Percentiles rank a stretch among this genome's conserved stretches.
Conservation (phyloP, 768 basidiomycete species). For the Lanmaoa pseudosensibilis region DNA sequence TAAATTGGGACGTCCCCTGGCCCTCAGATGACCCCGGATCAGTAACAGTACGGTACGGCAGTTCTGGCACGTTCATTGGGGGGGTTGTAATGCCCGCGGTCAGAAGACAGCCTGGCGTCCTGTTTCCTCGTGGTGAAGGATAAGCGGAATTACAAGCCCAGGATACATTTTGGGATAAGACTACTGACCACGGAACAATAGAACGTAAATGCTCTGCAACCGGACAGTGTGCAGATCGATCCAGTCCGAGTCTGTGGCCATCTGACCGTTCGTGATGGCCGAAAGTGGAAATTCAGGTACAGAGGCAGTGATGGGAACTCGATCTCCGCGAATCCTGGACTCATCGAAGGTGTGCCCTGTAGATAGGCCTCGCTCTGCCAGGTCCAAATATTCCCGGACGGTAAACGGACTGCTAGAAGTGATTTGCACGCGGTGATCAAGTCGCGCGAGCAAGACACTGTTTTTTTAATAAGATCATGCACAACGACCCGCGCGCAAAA, state of each 20-base stretch:
- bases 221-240: not conserved
- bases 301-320: not conserved
- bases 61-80: not conserved
- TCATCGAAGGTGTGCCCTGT: no score
- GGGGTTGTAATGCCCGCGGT: constrained; percentile 1
- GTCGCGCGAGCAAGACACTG: not conserved
- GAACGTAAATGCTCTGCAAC: constrained; percentile 1
- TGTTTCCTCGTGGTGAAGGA: constrained; percentile 4
- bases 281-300: constrained; percentile 1
- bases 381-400: not conserved
- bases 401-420: not conserved
- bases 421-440: not conserved
- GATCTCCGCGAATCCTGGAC: no score
- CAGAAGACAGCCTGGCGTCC: not conserved
- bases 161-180: not conserved
- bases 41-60: not conserved
- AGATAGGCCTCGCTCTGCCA: not conserved
- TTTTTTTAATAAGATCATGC: not conserved
- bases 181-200: not conserved
- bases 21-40: not conserved
- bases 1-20: not conserved
- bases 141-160: constrained; percentile 1
- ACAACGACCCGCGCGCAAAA: not conserved
- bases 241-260: not conserved
- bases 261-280: not conserved